These are phyloP conservation scores for Calocybe indica DNA, from an alignment of 768 basidiomycete species.

Conservation along the genomic window DNA sequence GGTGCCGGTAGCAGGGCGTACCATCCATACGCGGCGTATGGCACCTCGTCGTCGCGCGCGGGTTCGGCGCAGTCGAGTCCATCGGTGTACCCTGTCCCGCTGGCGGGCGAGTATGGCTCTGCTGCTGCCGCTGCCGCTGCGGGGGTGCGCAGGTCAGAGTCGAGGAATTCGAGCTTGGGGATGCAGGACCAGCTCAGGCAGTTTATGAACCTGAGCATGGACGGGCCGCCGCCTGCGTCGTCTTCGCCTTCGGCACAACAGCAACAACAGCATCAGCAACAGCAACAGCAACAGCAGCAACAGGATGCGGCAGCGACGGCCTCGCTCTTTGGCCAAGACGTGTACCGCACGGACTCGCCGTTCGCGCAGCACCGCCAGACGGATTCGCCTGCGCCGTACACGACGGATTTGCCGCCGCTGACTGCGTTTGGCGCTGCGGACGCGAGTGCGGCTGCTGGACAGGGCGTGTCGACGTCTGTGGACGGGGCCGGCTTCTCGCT, in stretches of 20 bases:
- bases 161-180: conserved; percentile 33
- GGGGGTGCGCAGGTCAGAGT: conserved; percentile 25
- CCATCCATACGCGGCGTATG: conserved; percentile 49
- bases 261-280: not conserved
- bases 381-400: conserved; percentile 32
- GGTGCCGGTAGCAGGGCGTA: conserved; percentile 39
- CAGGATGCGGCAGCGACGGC: conserved; percentile 6
- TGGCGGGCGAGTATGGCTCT: conserved; percentile 25
- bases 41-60: conserved; percentile 26
- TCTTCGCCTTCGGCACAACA: conserved; percentile 4
- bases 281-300: conserved; percentile 5
- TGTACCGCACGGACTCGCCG: conserved; percentile 37
- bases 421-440: conserved; percentile 10
- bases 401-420: conserved; percentile 26
- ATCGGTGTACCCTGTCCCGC: conserved; percentile 31
- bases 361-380: conserved; percentile 22
- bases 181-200: conserved; percentile 40
- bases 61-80: conserved; percentile 43
- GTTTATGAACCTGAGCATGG: conserved; percentile 32
- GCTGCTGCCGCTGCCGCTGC: too few relatives aligned
- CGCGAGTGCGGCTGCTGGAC: conserved; percentile 8
- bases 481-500: conserved; percentile 4
- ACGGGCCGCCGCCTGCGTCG: conserved; percentile 13
- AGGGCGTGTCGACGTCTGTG: conserved; percentile 4
- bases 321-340: conserved; percentile 20